phyloP scores from a whole-genome alignment of 805 yeast species.

The Saccharomyces jurei region DNA sequence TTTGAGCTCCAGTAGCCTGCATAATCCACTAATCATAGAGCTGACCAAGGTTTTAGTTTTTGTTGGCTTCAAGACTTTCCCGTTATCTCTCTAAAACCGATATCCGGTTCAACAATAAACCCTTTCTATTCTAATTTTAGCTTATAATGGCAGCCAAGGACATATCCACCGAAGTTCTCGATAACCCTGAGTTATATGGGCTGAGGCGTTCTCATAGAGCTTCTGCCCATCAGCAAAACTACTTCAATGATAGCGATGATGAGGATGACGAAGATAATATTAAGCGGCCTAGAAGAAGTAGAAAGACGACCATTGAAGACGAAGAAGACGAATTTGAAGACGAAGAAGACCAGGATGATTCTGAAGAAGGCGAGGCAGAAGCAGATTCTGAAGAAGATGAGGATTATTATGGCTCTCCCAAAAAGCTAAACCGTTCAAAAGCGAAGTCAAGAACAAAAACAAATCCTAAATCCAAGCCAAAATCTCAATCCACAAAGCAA shows the following conservation, averaged over 20 bases:
- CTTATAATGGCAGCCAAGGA: slow-evolving; percentile 15
- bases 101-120: not conserved
- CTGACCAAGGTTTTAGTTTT: not conserved
- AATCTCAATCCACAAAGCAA: not conserved
- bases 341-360: slow-evolving; percentile 26
- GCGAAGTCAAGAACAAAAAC: slow-evolving; percentile 3
- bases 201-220: slow-evolving; percentile 69
- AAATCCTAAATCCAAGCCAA: slow-evolving; percentile 7
- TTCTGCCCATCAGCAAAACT: slow-evolving; percentile 28
- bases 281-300: slow-evolving; percentile 13
- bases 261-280: slow-evolving; percentile 29
- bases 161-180: slow-evolving; percentile 47
- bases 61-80: slow-evolving; percentile 5
- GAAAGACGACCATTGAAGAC: slow-evolving; percentile 12
- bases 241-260: slow-evolving; percentile 19
- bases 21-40: not conserved
- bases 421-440: slow-evolving; percentile 4
- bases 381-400: slow-evolving; percentile 14
- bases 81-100: not conserved
- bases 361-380: slow-evolving; percentile 16
- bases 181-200: slow-evolving; percentile 78
- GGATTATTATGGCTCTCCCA: slow-evolving; percentile 14
- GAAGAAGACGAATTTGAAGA: slow-evolving; percentile 25
- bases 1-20: not conserved
- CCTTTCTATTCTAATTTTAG: not conserved